Conservation (phyloP, 331 rosid species). For the Dryas integrifolia region DNA sequence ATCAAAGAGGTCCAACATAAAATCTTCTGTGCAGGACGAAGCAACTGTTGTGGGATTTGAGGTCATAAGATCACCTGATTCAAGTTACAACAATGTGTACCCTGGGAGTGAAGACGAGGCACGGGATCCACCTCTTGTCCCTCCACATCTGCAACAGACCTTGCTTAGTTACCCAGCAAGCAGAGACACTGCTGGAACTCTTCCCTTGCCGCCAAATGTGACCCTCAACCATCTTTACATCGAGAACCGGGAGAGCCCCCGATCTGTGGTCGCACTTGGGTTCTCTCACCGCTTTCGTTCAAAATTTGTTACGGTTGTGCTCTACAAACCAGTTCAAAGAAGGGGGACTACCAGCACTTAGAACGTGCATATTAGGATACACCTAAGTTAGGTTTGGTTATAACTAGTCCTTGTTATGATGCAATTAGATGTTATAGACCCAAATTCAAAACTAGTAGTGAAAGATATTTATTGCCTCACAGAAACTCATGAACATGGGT, state of each 20-base stretch:
- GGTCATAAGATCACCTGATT: conserved; percentile 80
- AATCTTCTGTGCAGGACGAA: conserved; percentile 55
- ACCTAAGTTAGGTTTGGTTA: conserved; percentile 18
- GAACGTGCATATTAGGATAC: conserved; percentile 30
- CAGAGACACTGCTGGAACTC: conserved; percentile 47
- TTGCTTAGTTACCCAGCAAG: conserved; percentile 56
- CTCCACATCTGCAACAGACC: conserved; percentile 77
- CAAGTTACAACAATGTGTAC: conserved; percentile 67
- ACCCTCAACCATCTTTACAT: conserved; percentile 90
- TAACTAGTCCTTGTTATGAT: conserved; percentile 32
- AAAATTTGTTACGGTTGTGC: conserved; percentile 85
- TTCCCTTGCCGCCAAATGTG: conserved; percentile 64
- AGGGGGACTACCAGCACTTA: conserved; percentile 57
- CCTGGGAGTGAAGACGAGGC: conserved; percentile 72
- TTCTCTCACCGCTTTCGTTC: conserved; percentile 86
- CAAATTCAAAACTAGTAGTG: conserved; percentile 31
- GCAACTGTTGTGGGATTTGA: conserved; percentile 80
- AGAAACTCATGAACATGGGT: conserved; percentile 23
- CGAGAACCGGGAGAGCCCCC: conserved; percentile 72
- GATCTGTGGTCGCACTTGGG: conserved; percentile 84
- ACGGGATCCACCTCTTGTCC: conserved; percentile 78
- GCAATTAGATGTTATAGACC: conserved; percentile 34
- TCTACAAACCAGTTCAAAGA: conserved; percentile 90
- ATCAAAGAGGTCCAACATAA: conserved; percentile 21
- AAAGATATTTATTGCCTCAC: conserved; percentile 26